phyloP scores from a whole-genome alignment of 2,329 filamentous ascomycete genomes.

The Amauroascus niger region DNA sequence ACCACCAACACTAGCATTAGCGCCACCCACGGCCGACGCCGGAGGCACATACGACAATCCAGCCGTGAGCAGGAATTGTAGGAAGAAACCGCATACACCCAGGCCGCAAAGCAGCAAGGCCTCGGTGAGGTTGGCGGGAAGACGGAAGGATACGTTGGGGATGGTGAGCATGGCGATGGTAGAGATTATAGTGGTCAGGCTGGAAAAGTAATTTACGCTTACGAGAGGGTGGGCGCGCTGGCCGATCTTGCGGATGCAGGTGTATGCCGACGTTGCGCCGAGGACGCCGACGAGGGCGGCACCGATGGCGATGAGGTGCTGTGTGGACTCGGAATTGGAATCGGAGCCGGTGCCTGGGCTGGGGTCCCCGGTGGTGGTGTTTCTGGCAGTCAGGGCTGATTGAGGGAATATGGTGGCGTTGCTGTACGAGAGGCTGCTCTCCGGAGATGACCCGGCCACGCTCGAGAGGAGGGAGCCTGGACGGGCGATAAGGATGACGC shows the following conservation, averaged over 20 bases:
- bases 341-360: slow-evolving; percentile 30
- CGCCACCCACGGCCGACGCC: slow-evolving; percentile 21
- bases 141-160: slow-evolving; percentile 48
- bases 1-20: too few species aligned
- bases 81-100: slow-evolving; percentile 64
- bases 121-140: slow-evolving; percentile 47
- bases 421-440: slow-evolving; percentile 2
- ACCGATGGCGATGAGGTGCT: slow-evolving; percentile 60
- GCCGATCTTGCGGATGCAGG: slow-evolving; percentile 70
- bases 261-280: slow-evolving; percentile 64
- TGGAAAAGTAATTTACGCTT: slow-evolving; percentile 73
- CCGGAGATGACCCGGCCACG: slow-evolving; percentile 10
- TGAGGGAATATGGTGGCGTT: slow-evolving; percentile 1
- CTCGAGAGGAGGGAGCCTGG: slow-evolving; percentile 50
- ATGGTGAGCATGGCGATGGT: slow-evolving; percentile 48
- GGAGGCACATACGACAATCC: slow-evolving; percentile 64
- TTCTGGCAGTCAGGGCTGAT: background rate
- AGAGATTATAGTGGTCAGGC: slow-evolving; percentile 60
- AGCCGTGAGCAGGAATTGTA: slow-evolving; percentile 77
- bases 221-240: slow-evolving; percentile 71
- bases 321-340: slow-evolving; percentile 37
- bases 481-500: slow-evolving; percentile 73
- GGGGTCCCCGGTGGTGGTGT: slow-evolving; percentile 22
- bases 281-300: slow-evolving; percentile 67
- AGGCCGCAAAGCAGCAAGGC: slow-evolving; percentile 61